Percentiles rank a stretch among this genome's conserved stretches.
These are phyloP conservation scores for Cucurbita ficifolia DNA, from an alignment of 306 rosid genomes.

Conservation along the genomic window DNA sequence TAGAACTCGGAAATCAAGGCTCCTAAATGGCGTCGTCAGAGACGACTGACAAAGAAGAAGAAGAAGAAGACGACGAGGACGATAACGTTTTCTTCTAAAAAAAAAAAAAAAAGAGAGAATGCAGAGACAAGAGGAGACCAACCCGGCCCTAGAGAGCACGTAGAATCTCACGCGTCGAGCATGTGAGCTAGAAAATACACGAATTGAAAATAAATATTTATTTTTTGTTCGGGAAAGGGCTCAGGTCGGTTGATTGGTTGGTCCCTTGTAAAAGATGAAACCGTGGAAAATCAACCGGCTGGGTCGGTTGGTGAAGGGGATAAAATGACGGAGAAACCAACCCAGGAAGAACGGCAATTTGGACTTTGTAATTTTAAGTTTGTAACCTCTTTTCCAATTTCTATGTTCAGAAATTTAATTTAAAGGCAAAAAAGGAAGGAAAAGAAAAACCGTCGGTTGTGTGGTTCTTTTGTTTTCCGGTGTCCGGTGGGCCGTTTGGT, in stretches of 20 bases:
- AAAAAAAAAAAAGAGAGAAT: not conserved
- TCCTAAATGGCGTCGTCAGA: not conserved
- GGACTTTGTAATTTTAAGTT: not conserved
- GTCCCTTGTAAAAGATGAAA: not conserved
- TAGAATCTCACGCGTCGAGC: not conserved
- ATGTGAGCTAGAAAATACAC: not conserved
- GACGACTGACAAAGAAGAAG: not conserved
- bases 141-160: not conserved
- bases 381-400: not conserved
- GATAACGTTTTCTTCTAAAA: not conserved
- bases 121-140: not conserved
- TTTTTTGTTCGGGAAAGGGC: not conserved
- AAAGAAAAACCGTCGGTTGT: not conserved
- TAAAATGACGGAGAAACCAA: not conserved
- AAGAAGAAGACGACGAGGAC: not conserved
- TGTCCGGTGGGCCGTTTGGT: not conserved
- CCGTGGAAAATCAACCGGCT: not conserved
- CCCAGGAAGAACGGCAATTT: not conserved
- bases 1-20: slow-evolving; percentile 38
- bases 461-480: not conserved
- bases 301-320: not conserved
- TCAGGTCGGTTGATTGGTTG: not conserved
- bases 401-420: not conserved
- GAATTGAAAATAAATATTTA: not conserved
- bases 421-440: not conserved